phyloP scores from a whole-genome alignment of 306 rosid species.

The Amphicarpaea edgeworthii region DNA sequence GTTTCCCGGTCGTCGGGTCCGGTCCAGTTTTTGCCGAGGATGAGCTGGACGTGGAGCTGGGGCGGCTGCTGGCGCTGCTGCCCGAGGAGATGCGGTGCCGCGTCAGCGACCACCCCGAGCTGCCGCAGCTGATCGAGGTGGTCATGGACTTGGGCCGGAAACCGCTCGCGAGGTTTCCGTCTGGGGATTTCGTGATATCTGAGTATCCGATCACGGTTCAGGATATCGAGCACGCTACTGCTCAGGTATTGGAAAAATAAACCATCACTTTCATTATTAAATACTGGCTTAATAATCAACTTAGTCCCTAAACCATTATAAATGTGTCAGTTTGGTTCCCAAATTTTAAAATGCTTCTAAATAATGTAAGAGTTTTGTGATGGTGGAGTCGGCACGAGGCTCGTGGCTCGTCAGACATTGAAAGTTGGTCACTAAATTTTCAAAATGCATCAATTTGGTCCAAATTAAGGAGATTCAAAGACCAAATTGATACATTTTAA shows the following conservation, averaged over 20 bases:
- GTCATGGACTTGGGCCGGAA: conserved; percentile 97
- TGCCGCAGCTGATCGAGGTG: conserved; percentile 78
- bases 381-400: too few species aligned
- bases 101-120: conserved; percentile 73
- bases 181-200: conserved; percentile 80
- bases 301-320: too few species aligned
- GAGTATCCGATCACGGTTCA: conserved; percentile 69
- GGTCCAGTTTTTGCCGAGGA: conserved; percentile 56
- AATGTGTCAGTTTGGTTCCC: too few species aligned
- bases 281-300: too few species aligned
- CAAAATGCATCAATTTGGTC: too few species aligned
- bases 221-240: conserved; percentile 83
- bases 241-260: conserved; percentile 61
- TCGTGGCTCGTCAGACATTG: too few species aligned
- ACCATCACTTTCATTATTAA: neutral
- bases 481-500: too few species aligned
- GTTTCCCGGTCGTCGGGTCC: conserved; percentile 26
- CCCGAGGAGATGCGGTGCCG: conserved; percentile 87
- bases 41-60: conserved; percentile 73
- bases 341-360: too few species aligned
- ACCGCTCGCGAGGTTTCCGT: conserved; percentile 90
- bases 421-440: too few species aligned
- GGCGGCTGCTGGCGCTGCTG: conserved; percentile 71
- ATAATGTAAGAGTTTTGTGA: too few species aligned
- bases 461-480: too few species aligned